Evolutionary conservation across 495 filamentous ascomycete genomes (phyloP).

Genomic region (Pseudevernia furfuracea): DNA sequence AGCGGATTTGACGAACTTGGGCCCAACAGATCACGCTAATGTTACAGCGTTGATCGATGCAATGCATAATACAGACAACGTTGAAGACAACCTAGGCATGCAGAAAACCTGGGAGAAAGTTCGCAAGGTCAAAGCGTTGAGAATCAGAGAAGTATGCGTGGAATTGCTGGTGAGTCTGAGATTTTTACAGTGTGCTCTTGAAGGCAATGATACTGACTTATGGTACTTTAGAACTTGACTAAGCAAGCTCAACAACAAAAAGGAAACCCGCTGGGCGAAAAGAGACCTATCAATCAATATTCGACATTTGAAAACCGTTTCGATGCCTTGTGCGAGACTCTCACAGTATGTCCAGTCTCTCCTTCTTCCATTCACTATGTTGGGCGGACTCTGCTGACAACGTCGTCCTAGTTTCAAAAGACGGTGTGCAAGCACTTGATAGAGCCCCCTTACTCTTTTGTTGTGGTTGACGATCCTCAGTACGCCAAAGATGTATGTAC

Average conservation of each 20-base stretch:
- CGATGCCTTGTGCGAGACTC: background rate
- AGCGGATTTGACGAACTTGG: background rate
- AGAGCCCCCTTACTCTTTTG: constrained; percentile 28
- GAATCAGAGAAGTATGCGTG: constrained; percentile 22
- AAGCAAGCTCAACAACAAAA: background rate
- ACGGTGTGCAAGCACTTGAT: constrained; percentile 38
- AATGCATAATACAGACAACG: constrained; percentile 24
- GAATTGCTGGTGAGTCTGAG: constrained; percentile 28
- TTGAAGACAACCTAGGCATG: constrained; percentile 34
- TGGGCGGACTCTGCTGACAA: background rate
- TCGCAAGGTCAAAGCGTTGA: constrained; percentile 16
- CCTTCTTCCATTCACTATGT: background rate
- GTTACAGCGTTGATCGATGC: constrained; percentile 7
- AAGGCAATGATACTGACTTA: background rate
- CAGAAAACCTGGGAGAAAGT: constrained; percentile 27
- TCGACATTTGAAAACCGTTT: background rate
- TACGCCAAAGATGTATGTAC: constrained; percentile 19
- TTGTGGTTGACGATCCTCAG: constrained; percentile 34
- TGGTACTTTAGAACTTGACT: background rate
- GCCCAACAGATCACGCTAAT: background rate
- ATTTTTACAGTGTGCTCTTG: background rate
- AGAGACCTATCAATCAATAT: background rate
- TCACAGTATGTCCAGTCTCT: constrained; percentile 6
- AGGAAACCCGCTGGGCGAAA: background rate
- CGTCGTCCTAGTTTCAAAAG: constrained; percentile 25